Conservation (phyloP, 768 basidiomycete species). For the Fibroporia radiculosa region DNA sequence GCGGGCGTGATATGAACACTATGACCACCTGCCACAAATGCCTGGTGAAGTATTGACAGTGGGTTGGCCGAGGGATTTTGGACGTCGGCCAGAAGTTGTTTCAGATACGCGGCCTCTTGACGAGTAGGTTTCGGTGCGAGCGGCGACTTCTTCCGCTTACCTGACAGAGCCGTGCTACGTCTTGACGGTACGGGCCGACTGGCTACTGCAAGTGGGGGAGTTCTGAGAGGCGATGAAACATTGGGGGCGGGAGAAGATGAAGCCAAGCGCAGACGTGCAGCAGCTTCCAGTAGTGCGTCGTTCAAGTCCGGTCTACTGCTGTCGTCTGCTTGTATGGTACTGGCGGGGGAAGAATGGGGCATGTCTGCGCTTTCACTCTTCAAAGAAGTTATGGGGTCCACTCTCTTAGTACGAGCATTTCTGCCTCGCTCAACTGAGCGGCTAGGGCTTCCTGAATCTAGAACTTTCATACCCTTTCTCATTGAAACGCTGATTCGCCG, state of each 20-base stretch:
- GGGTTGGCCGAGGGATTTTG: constrained; percentile 36
- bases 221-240: constrained; percentile 4
- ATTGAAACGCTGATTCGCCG: constrained; percentile 56
- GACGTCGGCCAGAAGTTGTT: constrained; percentile 60
- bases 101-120: constrained; percentile 60
- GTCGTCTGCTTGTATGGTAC: constrained; percentile 5
- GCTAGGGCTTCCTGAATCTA: constrained; percentile 17
- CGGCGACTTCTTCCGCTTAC: constrained; percentile 25
- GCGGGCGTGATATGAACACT: constrained; percentile 20
- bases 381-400: constrained; percentile 5
- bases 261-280: neutral
- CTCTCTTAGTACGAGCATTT: constrained; percentile 21
- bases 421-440: constrained; percentile 17
- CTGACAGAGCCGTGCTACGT: constrained; percentile 4
- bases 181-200: neutral
- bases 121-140: constrained; percentile 47
- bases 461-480: constrained; percentile 27
- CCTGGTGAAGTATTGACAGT: constrained; percentile 41
- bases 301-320: constrained; percentile 3
- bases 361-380: constrained; percentile 4
- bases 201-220: constrained; percentile 1
- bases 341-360: constrained; percentile 7
- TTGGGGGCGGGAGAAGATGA: neutral
- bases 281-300: constrained; percentile 7
- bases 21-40: constrained; percentile 11